phyloP scores from a whole-genome alignment of 1,139 yeast genomes.

The Scheffersomyces cryptocercus region DNA sequence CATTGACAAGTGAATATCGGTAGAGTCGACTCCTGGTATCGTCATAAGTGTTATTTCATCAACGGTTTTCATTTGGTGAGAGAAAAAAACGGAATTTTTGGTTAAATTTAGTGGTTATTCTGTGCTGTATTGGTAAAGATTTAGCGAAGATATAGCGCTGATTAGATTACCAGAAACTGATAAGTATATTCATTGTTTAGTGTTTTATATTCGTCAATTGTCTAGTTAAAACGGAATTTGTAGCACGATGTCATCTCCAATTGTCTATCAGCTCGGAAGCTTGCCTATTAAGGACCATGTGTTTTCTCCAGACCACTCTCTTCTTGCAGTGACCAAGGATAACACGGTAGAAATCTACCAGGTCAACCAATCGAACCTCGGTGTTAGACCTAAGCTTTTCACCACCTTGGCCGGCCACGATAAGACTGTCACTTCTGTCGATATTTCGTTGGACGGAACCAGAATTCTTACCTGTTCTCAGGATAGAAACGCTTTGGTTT shows the following conservation, averaged over 20 bases:
- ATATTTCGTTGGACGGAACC: conserved; percentile 78
- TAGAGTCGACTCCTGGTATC: too few species aligned
- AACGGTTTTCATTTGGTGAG: too few species aligned
- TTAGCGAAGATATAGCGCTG: too few species aligned
- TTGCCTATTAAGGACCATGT: conserved; percentile 90
- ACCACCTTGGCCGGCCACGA: conserved; percentile 82
- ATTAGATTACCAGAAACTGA: too few species aligned
- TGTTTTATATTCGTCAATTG: too few species aligned
- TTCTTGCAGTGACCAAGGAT: conserved; percentile 81
- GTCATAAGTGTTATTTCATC: too few species aligned
- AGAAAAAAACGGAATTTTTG: too few species aligned
- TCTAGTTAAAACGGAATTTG: too few species aligned
- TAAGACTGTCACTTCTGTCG: conserved; percentile 92
- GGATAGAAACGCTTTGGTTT: conserved; percentile 95
- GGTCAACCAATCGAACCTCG: conserved; percentile 30
- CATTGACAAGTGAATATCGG: too few species aligned
- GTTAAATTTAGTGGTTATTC: too few species aligned
- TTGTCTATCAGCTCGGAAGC: conserved; percentile 68
- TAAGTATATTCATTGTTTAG: too few species aligned
- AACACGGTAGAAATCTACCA: conserved; percentile 75
- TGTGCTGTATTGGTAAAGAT: too few species aligned
- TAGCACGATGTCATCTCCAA: conserved; percentile 26
- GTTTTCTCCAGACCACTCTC: conserved; percentile 66
- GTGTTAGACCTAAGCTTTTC: conserved; percentile 49
- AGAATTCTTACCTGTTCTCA: conserved; percentile 96